Evolutionary conservation across 2,329 filamentous ascomycete species (phyloP).

Genomic region (Fusarium setosum): DNA sequence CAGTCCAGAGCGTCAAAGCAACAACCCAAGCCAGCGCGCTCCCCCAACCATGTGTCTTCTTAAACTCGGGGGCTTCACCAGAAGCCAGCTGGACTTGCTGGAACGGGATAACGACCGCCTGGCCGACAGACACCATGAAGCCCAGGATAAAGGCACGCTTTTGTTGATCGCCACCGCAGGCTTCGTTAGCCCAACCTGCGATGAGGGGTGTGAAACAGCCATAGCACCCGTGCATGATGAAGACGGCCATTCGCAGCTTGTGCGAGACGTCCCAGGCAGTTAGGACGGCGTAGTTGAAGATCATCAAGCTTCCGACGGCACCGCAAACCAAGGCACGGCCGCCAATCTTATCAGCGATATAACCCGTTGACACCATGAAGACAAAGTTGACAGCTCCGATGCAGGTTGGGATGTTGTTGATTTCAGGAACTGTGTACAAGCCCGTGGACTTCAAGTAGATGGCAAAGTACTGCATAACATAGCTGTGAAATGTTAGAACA

Average conservation of each 20-base stretch:
- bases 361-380: slow-evolving; percentile 52
- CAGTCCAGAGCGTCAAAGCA: slow-evolving; percentile 49
- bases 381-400: slow-evolving; percentile 57
- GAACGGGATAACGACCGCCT: slow-evolving; percentile 52
- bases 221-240: slow-evolving; percentile 53
- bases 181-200: slow-evolving; percentile 54
- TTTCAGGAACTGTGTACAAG: slow-evolving; percentile 50
- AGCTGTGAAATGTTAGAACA: slow-evolving; percentile 26
- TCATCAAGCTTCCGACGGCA: slow-evolving; percentile 47
- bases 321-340: slow-evolving; percentile 51
- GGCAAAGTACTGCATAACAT: slow-evolving; percentile 54
- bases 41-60: slow-evolving; percentile 50
- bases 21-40: slow-evolving; percentile 48
- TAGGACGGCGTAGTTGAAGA: slow-evolving; percentile 51
- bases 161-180: slow-evolving; percentile 55
- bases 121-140: slow-evolving; percentile 52
- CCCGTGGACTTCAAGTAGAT: slow-evolving; percentile 53
- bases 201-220: slow-evolving; percentile 56
- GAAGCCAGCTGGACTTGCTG: slow-evolving; percentile 53
- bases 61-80: slow-evolving; percentile 49
- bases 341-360: slow-evolving; percentile 50
- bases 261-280: slow-evolving; percentile 52
- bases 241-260: slow-evolving; percentile 51
- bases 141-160: slow-evolving; percentile 54
- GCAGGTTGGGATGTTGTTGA: slow-evolving; percentile 59